Evolutionary conservation across 2,329 filamentous ascomycete species (phyloP), one percentile per base, ranked within the genome.

Genomic region (Fusarium fracticaudum): DNA sequence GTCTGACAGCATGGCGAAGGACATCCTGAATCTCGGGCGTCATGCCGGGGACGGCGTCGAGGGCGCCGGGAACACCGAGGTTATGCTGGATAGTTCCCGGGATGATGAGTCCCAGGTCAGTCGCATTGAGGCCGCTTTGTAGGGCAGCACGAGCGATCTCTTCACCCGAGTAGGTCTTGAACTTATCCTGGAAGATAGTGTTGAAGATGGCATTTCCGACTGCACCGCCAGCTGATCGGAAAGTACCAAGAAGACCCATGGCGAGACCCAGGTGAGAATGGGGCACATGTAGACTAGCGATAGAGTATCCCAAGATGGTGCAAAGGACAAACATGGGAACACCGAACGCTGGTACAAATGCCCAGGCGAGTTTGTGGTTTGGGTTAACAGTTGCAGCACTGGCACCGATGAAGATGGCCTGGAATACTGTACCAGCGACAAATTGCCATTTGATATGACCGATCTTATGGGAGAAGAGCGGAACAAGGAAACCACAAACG

Each of bases 241-340:
- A 72, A 0, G 70, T 72, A 8, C 70, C 70, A 0, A 72, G 44
- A 3, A 72, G 64, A 18, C 70, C 70, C 64, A 72, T 68, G 3
- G 70, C 68, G 2, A 72, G 64, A 8, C 70, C 70, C 2, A 72
- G 5, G 35, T 68, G 70, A 7, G 70, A 72, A 48, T 72, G 70
- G 1, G 70, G 70, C 1, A 72, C 70, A 24, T 72, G 70, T 10
- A 72, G 26, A 35, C 70, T 72, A 8, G 70, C 58, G 9, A 72
- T 69, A 5, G 70, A 51, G 4, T 72, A 72, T 13, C 54, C 37
- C 24, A 72, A 12, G 17, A 69, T 72, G 2, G 70, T 72, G 11
- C 67, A 58, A 41, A 72, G 41, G 3, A 72, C 33, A 3, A 72
- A 72, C 70, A 70, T 70, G 0, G 67, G 65, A 5, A 70, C 65